These are phyloP conservation scores for Suillus subalutaceus DNA, from an alignment of 768 basidiomycete species.

Conservation along the genomic window DNA sequence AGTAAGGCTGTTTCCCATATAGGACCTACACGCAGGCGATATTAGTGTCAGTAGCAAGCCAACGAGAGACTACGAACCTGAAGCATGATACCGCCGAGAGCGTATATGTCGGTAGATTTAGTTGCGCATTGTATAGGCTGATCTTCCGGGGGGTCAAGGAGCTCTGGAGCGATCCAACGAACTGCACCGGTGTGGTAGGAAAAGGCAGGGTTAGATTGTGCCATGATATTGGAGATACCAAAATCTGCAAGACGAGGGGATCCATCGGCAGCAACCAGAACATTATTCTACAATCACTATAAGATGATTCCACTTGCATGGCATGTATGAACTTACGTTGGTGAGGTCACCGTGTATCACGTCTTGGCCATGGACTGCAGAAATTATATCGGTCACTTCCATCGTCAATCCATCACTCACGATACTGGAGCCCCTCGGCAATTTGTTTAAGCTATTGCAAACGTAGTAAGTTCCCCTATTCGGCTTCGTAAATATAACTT, in stretches of 20 bases:
- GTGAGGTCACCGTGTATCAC: constrained; percentile 16
- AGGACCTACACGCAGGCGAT: constrained; percentile 26
- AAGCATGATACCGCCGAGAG: constrained; percentile 25
- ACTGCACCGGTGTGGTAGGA: constrained; percentile 23
- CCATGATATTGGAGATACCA: constrained; percentile 44
- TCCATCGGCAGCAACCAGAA: constrained; percentile 13
- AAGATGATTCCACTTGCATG: not conserved
- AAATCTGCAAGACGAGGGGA: constrained; percentile 36
- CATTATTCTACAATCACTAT: constrained; percentile 10
- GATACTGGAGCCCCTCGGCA: constrained; percentile 41
- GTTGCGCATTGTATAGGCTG: constrained; percentile 12
- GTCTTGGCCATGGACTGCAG: constrained; percentile 8
- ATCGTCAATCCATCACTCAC: constrained; percentile 26
- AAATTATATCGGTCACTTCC: not conserved
- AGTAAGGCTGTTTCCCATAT: constrained; percentile 24
- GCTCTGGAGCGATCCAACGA: constrained; percentile 22
- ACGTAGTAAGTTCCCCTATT: not conserved
- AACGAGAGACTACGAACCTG: constrained; percentile 15
- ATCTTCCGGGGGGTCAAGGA: constrained; percentile 7
- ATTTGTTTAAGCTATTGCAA: constrained; percentile 39
- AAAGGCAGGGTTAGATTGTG: constrained; percentile 33
- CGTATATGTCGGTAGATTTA: constrained; percentile 21
- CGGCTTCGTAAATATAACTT: constrained; percentile 12
- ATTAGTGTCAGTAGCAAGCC: not conserved
- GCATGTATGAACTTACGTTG: not conserved